phyloP scores from a whole-genome alignment of 1,284 basidiomycete species.

The Agaricales sp. region DNA sequence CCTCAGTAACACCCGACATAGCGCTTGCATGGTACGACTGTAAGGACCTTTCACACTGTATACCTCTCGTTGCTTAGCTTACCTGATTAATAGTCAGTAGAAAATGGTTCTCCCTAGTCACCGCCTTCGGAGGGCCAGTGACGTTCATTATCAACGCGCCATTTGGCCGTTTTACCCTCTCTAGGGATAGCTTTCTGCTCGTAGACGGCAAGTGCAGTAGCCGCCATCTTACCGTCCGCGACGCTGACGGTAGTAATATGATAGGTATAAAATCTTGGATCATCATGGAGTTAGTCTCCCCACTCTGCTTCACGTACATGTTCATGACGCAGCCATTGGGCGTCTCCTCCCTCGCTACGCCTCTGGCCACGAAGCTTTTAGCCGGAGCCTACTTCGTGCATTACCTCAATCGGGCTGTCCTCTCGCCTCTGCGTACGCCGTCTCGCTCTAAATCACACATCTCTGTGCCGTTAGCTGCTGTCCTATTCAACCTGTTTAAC shows the following conservation, averaged over 20 bases:
- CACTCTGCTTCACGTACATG: constrained; percentile 44
- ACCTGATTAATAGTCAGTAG: constrained; percentile 17
- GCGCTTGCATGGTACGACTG: background rate
- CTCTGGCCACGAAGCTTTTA: constrained; percentile 37
- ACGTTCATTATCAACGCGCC: constrained; percentile 45
- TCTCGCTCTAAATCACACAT: constrained; percentile 73
- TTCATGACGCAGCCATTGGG: constrained; percentile 39
- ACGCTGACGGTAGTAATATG: background rate
- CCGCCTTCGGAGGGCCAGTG: constrained; percentile 14
- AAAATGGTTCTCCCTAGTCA: constrained; percentile 24
- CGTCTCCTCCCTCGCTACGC: constrained; percentile 14
- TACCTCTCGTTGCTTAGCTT: background rate
- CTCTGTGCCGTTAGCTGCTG: constrained; percentile 45
- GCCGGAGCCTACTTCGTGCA: constrained; percentile 60
- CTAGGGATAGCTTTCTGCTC: constrained; percentile 33
- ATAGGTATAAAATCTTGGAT: constrained; percentile 62
- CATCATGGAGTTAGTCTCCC: constrained; percentile 77
- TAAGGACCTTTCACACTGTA: background rate
- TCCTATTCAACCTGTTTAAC: constrained; percentile 67
- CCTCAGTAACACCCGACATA: background rate
- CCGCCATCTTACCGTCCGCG: background rate
- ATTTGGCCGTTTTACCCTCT: constrained; percentile 66
- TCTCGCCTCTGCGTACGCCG: constrained; percentile 78
- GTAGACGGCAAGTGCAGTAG: constrained; percentile 38
- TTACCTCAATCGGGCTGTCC: constrained; percentile 76